Conservation (phyloP, 192 early-diverging fungal species). For the Anaeromyces robustus region DNA sequence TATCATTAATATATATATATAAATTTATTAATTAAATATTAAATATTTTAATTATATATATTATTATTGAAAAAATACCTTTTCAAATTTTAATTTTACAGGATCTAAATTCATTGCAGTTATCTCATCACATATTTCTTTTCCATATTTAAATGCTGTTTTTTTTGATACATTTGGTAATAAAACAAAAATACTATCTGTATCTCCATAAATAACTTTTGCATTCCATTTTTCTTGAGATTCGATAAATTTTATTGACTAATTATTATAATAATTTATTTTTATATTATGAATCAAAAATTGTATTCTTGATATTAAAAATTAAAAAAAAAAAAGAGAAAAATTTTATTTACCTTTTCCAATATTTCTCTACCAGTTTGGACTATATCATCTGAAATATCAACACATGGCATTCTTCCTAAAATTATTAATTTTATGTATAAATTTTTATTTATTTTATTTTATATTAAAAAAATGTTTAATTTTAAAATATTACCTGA, state of each 20-base stretch:
- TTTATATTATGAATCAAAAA: background rate
- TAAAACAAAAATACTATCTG: conserved; percentile 77
- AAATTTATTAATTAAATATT: too few relatives aligned
- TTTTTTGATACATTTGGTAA: conserved; percentile 46
- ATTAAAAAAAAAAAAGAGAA: too few relatives aligned
- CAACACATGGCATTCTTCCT: conserved; percentile 76
- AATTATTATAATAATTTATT: conserved; percentile 5
- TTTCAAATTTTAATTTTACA: conserved; percentile 86
- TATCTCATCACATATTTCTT: conserved; percentile 61
- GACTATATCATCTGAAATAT: conserved; percentile 85
- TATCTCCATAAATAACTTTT: conserved; percentile 84
- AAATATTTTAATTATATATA: background rate
- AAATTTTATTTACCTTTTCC: conserved; percentile 37
- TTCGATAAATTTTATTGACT: conserved; percentile 48
- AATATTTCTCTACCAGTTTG: conserved; percentile 69
- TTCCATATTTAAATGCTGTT: conserved; percentile 65
- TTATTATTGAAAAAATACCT: conserved; percentile 21
- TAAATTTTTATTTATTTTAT: conserved; percentile 22
- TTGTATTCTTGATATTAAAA: too few relatives aligned
- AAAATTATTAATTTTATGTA: conserved; percentile 72
- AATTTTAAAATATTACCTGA: background rate
- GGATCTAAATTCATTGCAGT: conserved; percentile 62
- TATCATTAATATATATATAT: too few relatives aligned
- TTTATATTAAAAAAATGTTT: background rate
- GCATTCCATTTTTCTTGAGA: conserved; percentile 46